A percentile compares a stretch with the other conserved stretches of the same genome.
phyloP scores from a whole-genome alignment of 768 basidiomycete species.

The Phaeolepiota aurea region DNA sequence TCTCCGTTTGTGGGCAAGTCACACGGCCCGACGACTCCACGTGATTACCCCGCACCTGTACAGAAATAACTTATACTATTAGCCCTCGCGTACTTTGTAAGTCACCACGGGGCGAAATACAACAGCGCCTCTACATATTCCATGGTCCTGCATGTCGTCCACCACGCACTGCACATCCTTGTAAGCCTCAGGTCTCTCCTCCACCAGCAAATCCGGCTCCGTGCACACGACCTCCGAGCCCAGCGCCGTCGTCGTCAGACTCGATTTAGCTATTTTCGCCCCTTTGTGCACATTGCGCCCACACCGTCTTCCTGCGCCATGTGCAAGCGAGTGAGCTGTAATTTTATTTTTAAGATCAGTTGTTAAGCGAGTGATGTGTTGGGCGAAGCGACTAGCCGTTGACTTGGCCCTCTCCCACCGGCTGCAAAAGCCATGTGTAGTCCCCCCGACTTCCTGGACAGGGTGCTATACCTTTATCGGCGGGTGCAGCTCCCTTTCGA shows the following conservation, averaged over 20 bases:
- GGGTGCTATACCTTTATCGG: constrained; percentile 22
- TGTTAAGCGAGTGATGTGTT: not conserved
- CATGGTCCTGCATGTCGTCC: constrained; percentile 22
- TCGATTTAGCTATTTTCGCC: constrained; percentile 18
- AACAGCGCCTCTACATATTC: constrained; percentile 19
- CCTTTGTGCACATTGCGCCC: constrained; percentile 22
- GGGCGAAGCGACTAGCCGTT: constrained; percentile 18
- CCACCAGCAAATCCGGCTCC: constrained; percentile 24
- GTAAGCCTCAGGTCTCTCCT: constrained; percentile 31
- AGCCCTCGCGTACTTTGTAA: constrained; percentile 24
- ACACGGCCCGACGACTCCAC: too few species aligned
- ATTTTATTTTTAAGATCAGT: not conserved
- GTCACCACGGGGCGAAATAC: constrained; percentile 26
- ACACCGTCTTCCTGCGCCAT: constrained; percentile 27
- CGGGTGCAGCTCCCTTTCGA: constrained; percentile 30
- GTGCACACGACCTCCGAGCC: constrained; percentile 27
- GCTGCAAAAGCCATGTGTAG: constrained; percentile 24
- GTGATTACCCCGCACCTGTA: too few species aligned
- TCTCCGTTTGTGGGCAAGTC: too few species aligned
- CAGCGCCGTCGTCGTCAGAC: constrained; percentile 21
- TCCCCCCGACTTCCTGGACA: constrained; percentile 32
- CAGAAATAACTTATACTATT: too few species aligned
- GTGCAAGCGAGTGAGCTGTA: constrained; percentile 25
- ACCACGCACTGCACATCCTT: constrained; percentile 26
- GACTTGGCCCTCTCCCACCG: constrained; percentile 22